Conservation (phyloP, 495 filamentous ascomycete genomes). For the Podospora pseudopauciseta region DNA sequence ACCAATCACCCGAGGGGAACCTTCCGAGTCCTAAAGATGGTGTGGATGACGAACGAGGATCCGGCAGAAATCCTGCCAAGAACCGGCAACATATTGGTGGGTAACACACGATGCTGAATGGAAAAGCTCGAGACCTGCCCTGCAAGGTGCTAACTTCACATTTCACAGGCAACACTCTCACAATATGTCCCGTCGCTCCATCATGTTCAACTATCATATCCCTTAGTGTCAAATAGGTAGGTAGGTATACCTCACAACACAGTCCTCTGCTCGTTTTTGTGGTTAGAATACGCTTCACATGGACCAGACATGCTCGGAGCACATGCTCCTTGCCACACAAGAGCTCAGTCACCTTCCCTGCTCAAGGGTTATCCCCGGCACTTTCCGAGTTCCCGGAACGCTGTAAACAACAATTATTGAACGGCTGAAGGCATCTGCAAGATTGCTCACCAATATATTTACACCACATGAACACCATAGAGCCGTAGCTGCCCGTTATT, state of each 20-base stretch:
- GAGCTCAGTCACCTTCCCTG: background rate
- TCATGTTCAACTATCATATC: background rate
- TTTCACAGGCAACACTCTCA: background rate
- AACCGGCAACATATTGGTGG: background rate
- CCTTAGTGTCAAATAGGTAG: too few species aligned
- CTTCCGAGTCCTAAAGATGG: background rate
- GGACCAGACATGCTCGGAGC: background rate
- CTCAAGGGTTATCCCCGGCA: background rate
- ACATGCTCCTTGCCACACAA: background rate
- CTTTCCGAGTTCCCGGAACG: background rate
- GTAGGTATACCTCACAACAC: too few species aligned
- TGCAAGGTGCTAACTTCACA: background rate
- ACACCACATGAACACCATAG: background rate
- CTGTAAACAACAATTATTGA: background rate
- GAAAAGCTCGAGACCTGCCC: background rate
- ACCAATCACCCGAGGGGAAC: background rate
- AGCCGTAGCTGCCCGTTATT: background rate
- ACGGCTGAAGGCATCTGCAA: background rate
- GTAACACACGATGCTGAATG: background rate
- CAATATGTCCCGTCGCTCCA: background rate
- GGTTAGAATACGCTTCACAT: background rate
- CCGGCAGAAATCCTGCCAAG: background rate
- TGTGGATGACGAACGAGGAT: background rate
- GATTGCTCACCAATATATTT: background rate
- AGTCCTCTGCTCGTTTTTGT: background rate